phyloP scores from a whole-genome alignment of 352 stramenopile species.

The Phytophthora cryptogea region DNA sequence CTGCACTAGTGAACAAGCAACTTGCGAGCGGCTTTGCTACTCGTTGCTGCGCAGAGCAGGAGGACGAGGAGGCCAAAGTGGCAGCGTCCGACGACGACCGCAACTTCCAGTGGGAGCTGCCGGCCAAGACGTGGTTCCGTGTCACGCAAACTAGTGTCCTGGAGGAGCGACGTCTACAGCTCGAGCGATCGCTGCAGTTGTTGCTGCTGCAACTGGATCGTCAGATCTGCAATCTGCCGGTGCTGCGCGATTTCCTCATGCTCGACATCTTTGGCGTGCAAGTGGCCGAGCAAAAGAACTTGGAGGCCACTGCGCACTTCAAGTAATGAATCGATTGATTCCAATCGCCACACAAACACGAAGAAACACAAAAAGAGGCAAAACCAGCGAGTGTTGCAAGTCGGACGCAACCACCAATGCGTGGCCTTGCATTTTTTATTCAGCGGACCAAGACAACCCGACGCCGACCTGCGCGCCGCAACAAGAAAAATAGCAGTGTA shows the following conservation, averaged over 20 bases:
- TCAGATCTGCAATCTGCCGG: slow-evolving; percentile 46
- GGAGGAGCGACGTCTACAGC: slow-evolving; percentile 63
- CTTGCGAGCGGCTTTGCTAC: slow-evolving; percentile 24
- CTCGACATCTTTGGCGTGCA: slow-evolving; percentile 80
- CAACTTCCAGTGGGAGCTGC: slow-evolving; percentile 62
- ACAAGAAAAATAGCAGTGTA: slow-evolving; percentile 27
- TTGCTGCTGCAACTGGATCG: slow-evolving; percentile 48
- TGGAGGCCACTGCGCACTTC: slow-evolving; percentile 16
- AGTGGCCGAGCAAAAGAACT: slow-evolving; percentile 64
- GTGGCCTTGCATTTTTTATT: slow-evolving; percentile 25
- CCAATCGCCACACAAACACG: slow-evolving; percentile 3
- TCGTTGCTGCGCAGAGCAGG: slow-evolving; percentile 8
- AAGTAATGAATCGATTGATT: slow-evolving; percentile 21
- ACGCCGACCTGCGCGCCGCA: slow-evolving; percentile 2
- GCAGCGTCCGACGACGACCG: background rate
- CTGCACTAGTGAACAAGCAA: slow-evolving; percentile 48
- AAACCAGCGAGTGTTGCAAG: slow-evolving; percentile 7
- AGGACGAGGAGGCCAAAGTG: slow-evolving; percentile 21
- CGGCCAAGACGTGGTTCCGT: slow-evolving; percentile 81
- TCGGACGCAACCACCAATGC: slow-evolving; percentile 1
- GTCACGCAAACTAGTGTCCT: slow-evolving; percentile 62
- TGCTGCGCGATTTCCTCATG: slow-evolving; percentile 80
- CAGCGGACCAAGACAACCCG: slow-evolving; percentile 6
- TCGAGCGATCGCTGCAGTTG: slow-evolving; percentile 57
- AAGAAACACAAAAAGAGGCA: slow-evolving; percentile 8